Evolutionary conservation across 371 early-diverging fungal genomes (phyloP).

Genomic region (Racocetra persica): DNA sequence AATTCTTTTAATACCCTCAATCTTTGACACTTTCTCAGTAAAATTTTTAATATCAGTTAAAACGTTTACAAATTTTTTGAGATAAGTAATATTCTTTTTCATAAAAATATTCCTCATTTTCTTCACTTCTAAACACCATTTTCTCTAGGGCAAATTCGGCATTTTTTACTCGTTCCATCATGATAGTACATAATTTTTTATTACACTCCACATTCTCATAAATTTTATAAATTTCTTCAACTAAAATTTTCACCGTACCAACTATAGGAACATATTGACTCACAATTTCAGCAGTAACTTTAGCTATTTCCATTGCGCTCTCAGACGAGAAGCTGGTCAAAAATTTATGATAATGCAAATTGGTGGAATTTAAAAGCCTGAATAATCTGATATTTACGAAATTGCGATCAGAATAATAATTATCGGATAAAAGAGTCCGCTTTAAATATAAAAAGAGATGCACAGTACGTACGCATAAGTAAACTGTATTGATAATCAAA

Average conservation of each 20-base stretch:
- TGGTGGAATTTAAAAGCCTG: no score
- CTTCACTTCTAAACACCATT: slow-evolving; percentile 1
- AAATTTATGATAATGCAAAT: no score
- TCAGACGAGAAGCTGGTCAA: no score
- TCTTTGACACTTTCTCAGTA: slow-evolving; percentile 8
- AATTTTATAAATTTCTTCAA: not conserved
- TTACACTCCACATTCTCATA: slow-evolving; percentile 18
- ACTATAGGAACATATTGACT: not conserved
- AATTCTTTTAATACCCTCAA: not conserved
- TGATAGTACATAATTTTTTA: slow-evolving; percentile 3
- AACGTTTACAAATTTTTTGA: not conserved
- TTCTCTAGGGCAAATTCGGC: slow-evolving; percentile 7
- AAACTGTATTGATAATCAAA: no score
- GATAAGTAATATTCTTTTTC: slow-evolving; percentile 8
- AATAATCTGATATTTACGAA: no score
- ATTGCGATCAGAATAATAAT: no score
- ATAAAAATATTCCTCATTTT: slow-evolving; percentile 18
- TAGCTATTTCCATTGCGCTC: no score
- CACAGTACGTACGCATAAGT: no score
- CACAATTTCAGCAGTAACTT: no score
- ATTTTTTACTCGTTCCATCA: slow-evolving; percentile 5
- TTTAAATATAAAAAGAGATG: no score
- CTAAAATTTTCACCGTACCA: not conserved
- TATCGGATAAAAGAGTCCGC: no score
- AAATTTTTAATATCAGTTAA: slow-evolving; percentile 36